A percentile compares a stretch with the other conserved stretches of the same genome.
These are phyloP conservation scores for Trichothecium roseum DNA, from an alignment of 2,329 filamentous ascomycete genomes.

Conservation along the genomic window DNA sequence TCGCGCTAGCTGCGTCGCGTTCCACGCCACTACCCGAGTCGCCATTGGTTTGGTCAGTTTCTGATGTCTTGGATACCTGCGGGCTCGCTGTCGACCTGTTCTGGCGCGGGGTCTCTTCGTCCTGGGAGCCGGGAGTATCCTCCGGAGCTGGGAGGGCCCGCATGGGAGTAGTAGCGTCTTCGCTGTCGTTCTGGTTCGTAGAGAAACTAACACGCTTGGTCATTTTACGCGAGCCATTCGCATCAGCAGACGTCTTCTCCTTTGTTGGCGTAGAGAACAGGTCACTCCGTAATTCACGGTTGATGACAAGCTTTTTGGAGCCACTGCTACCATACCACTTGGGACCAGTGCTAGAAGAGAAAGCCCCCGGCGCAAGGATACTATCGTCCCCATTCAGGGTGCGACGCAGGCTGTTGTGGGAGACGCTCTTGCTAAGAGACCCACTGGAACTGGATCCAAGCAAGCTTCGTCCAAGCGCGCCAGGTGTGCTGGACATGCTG, in stretches of 20 bases:
- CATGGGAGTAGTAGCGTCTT: conserved; percentile 22
- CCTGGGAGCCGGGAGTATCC: conserved; percentile 16
- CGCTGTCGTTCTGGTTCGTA: conserved; percentile 32
- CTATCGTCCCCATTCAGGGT: conserved; percentile 77
- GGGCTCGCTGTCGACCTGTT: conserved; percentile 34
- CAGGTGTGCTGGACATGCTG: conserved; percentile 55
- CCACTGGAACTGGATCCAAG: conserved; percentile 56
- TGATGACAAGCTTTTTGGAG: conserved; percentile 88
- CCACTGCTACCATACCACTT: conserved; percentile 57
- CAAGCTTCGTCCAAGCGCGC: conserved; percentile 55
- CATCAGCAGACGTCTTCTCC: conserved; percentile 32
- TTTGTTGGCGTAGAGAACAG: conserved; percentile 52
- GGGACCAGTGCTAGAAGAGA: conserved; percentile 56
- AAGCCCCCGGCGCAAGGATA: conserved; percentile 75
- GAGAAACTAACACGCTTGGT: conserved; percentile 93
- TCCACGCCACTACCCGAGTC: conserved; percentile 65
- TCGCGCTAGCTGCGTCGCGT: conserved; percentile 46
- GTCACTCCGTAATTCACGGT: conserved; percentile 71
- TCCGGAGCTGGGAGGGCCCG: conserved; percentile 23
- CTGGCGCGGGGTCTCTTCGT: conserved; percentile 36
- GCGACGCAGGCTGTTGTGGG: conserved; percentile 74
- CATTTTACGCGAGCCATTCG: conserved; percentile 38
- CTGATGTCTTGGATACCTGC: conserved; percentile 33
- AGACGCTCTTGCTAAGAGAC: conserved; percentile 76
- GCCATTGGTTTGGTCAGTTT: conserved; percentile 60